Conservation (phyloP, 2,329 filamentous ascomycete species). For the Talaromyces sp. region DNA sequence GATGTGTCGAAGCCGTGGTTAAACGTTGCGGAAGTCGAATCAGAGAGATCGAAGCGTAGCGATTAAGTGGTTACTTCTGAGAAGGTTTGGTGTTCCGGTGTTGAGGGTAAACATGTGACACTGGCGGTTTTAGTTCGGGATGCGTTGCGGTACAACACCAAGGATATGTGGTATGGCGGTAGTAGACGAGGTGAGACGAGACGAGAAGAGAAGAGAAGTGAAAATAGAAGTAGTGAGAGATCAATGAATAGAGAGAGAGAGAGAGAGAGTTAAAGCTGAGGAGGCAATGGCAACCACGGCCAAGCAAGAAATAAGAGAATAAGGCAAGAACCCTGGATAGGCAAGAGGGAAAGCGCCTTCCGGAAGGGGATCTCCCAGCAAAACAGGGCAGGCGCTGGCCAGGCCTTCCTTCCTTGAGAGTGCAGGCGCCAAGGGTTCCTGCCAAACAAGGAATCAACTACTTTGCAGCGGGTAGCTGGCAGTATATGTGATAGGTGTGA, state of each 20-base stretch:
- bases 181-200: not conserved
- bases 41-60: not conserved
- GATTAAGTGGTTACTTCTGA: not conserved
- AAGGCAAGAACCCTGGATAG: not conserved
- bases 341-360: not conserved
- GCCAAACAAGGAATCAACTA: not conserved
- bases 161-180: not conserved
- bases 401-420: not conserved
- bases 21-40: not conserved
- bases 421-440: not conserved
- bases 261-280: no score
- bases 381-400: constrained; percentile 14
- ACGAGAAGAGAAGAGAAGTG: not conserved
- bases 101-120: not conserved
- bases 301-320: not conserved
- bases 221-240: not conserved
- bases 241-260: no score
- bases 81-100: constrained; percentile 9
- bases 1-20: not conserved
- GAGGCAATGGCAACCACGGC: not conserved
- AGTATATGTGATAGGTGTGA: not conserved
- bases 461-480: not conserved
- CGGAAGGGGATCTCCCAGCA: constrained; percentile 6
- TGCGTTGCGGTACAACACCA: not conserved
- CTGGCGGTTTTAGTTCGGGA: not conserved